These are phyloP conservation scores for Exophiala sp. DNA, from an alignment of 2,329 filamentous ascomycete species.

Conservation along the genomic window DNA sequence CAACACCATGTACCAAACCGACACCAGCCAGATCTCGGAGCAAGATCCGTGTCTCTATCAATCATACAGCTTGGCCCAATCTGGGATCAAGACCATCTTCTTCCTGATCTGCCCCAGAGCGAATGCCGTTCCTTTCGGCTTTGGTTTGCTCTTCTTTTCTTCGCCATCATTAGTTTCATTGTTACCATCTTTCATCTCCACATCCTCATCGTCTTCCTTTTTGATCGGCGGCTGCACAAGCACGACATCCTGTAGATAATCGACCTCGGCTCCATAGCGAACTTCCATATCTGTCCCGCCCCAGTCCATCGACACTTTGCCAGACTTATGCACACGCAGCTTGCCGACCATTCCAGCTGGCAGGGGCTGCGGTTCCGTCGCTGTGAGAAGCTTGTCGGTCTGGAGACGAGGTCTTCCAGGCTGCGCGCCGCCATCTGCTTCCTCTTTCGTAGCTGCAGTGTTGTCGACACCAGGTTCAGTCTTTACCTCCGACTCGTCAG, in stretches of 20 bases:
- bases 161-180: constrained; percentile 26
- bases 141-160: constrained; percentile 30
- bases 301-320: constrained; percentile 61
- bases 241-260: constrained; percentile 60
- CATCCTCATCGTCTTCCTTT: background rate
- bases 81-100: constrained; percentile 61
- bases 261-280: constrained; percentile 53
- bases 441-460: constrained; percentile 6
- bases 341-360: constrained; percentile 58
- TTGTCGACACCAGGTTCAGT: constrained; percentile 33
- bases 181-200: background rate
- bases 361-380: constrained; percentile 39
- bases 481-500: constrained; percentile 29
- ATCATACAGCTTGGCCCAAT: constrained; percentile 54
- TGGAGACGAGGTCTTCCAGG: constrained; percentile 13
- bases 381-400: constrained; percentile 37
- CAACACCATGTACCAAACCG: too few relatives aligned
- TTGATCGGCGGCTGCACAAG: constrained; percentile 28
- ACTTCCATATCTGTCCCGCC: constrained; percentile 59
- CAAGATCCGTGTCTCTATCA: constrained; percentile 5
- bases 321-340: constrained; percentile 59
- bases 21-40: background rate
- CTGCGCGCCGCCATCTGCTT: constrained; percentile 7
- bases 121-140: constrained; percentile 41
- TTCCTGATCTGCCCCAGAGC: constrained; percentile 61